Conservation (phyloP, 768 basidiomycete genomes). For the Trametopsis cervina region DNA sequence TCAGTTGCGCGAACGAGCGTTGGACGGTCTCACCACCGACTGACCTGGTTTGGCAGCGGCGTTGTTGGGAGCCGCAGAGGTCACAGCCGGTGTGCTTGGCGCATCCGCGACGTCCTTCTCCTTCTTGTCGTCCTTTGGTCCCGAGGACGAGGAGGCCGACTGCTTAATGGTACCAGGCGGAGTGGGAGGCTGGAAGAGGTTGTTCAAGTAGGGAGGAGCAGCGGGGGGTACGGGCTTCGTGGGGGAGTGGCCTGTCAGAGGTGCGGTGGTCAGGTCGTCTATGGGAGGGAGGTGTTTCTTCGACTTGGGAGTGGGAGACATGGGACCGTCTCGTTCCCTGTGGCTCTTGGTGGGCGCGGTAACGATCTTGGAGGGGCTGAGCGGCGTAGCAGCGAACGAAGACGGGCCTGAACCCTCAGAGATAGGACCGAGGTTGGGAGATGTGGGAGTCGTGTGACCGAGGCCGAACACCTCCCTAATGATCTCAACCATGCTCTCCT, state of each 20-base stretch:
- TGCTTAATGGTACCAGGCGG: not conserved
- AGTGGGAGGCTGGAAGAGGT: not conserved
- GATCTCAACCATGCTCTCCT: conserved; percentile 22
- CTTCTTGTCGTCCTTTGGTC: not conserved
- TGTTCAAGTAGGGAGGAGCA: conserved; percentile 1
- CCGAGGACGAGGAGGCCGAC: not conserved
- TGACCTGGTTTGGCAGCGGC: conserved; percentile 9
- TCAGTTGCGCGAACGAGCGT: not conserved
- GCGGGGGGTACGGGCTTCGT: not conserved
- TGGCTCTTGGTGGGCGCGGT: conserved; percentile 5
- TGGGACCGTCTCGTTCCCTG: not conserved
- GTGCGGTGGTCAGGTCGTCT: not conserved
- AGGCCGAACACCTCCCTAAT: conserved; percentile 29
- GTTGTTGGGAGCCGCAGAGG: not conserved
- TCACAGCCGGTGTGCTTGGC: not conserved
- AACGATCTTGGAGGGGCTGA: conserved; percentile 7
- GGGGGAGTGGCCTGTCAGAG: not conserved
- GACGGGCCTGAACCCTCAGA: conserved; percentile 8
- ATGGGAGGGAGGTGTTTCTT: not conserved
- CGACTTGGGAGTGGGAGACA: conserved; percentile 7
- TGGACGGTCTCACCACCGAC: conserved; percentile 11
- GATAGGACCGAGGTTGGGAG: conserved; percentile 10
- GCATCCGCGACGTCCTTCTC: not conserved
- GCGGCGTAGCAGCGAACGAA: conserved; percentile 6
- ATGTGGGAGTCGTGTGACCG: conserved; percentile 3